These are phyloP conservation scores for Caloboletus firmus DNA, from an alignment of 1,284 basidiomycete species.

Conservation along the genomic window DNA sequence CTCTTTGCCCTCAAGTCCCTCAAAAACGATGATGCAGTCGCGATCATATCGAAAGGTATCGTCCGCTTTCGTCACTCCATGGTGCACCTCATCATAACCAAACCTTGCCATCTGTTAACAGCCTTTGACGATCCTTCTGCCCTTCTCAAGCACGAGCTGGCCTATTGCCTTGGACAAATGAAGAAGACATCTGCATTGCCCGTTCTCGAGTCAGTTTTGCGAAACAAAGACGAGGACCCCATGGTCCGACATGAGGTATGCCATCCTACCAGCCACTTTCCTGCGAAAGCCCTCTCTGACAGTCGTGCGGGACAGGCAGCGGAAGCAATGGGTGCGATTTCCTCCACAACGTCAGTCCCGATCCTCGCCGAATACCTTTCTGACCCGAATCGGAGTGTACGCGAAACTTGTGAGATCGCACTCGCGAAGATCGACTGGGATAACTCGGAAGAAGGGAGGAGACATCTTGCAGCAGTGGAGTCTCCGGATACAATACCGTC, in stretches of 20 bases:
- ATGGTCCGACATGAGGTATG: slow-evolving; percentile 97
- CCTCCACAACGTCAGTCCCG: slow-evolving; percentile 63
- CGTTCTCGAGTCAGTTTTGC: slow-evolving; percentile 75
- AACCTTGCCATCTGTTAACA: slow-evolving; percentile 33
- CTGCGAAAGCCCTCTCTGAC: slow-evolving; percentile 1
- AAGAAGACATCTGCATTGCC: slow-evolving; percentile 75
- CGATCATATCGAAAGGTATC: slow-evolving; percentile 83
- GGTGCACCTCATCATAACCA: background rate
- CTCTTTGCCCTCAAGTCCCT: slow-evolving; percentile 93
- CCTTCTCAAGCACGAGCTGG: slow-evolving; percentile 94
- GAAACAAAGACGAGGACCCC: slow-evolving; percentile 74
- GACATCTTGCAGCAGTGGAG: slow-evolving; percentile 37
- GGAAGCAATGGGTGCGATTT: slow-evolving; percentile 97
- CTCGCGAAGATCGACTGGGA: slow-evolving; percentile 96
- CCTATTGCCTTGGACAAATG: slow-evolving; percentile 96
- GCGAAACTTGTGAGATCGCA: slow-evolving; percentile 98
- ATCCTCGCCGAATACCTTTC: slow-evolving; percentile 73
- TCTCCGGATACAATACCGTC: slow-evolving; percentile 40
- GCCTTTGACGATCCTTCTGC: slow-evolving; percentile 89
- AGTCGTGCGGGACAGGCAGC: slow-evolving; percentile 65
- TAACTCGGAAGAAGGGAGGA: slow-evolving; percentile 69
- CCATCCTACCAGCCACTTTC: slow-evolving; percentile 7
- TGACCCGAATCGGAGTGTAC: slow-evolving; percentile 78
- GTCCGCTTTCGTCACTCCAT: background rate
- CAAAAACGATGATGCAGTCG: slow-evolving; percentile 76